Percentiles rank a stretch among this genome's conserved stretches.
phyloP scores from a whole-genome alignment of 2,329 filamentous ascomycete species.

The Cercospora sesami region DNA sequence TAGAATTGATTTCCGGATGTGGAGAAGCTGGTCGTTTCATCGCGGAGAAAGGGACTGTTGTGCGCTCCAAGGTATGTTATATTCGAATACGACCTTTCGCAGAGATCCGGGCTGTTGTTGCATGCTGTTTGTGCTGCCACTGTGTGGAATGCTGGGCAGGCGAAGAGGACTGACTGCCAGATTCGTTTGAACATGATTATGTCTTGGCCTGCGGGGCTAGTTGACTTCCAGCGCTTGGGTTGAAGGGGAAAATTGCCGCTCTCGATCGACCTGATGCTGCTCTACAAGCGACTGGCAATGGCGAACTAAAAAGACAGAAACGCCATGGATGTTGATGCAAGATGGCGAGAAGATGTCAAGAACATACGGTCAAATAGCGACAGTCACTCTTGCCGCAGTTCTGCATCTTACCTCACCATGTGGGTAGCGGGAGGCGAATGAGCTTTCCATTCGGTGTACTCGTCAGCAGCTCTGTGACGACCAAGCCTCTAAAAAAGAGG shows the following conservation, averaged over 20 bases:
- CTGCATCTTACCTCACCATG: constrained; percentile 2
- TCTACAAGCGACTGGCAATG: neutral
- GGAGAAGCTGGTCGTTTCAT: constrained; percentile 23
- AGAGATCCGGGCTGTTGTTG: constrained; percentile 60
- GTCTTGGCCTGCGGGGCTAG: neutral
- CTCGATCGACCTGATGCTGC: neutral
- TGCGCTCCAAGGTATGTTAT: constrained; percentile 65
- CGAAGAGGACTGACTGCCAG: constrained; percentile 5
- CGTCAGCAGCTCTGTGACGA: constrained; percentile 9
- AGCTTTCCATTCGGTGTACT: constrained; percentile 6
- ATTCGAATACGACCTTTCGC: constrained; percentile 59
- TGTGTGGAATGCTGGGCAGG: constrained; percentile 12
- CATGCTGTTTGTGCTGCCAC: constrained; percentile 42
- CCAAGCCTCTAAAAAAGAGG: constrained; percentile 2
- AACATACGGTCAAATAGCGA: neutral
- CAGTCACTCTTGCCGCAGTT: neutral
- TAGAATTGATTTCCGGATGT: constrained; percentile 60
- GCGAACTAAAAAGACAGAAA: neutral
- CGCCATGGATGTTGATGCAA: neutral
- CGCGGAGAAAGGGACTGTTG: constrained; percentile 58
- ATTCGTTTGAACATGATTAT: constrained; percentile 18
- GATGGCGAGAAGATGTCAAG: neutral
- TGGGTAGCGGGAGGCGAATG: constrained; percentile 9
- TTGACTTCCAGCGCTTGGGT: neutral
- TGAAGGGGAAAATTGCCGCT: neutral